A percentile compares a stretch with the other conserved stretches of the same genome.
These are phyloP conservation scores for Candida sojae DNA, from an alignment of 1,139 yeast genomes.

Conservation along the genomic window DNA sequence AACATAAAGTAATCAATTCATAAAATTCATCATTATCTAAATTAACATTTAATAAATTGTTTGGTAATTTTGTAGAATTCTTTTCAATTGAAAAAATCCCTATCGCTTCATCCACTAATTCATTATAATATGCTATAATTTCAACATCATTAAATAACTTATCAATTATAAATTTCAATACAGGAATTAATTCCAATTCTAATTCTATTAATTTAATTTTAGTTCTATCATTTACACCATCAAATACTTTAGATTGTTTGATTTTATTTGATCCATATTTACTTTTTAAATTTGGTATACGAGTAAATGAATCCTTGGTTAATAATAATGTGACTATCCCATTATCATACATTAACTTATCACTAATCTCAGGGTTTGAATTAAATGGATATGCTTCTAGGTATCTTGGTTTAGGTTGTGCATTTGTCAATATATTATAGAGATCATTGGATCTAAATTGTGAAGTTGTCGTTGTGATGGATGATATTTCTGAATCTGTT, in stretches of 20 bases:
- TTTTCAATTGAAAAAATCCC: not conserved
- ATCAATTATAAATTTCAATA: constrained; percentile 10
- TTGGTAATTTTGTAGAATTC: not conserved
- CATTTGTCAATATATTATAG: not conserved
- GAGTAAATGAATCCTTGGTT: not conserved
- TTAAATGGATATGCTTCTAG: not conserved
- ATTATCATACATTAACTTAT: not conserved
- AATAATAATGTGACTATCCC: not conserved
- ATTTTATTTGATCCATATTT: not conserved
- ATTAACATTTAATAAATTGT: not conserved
- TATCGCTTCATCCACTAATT: not conserved
- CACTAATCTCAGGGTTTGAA: not conserved
- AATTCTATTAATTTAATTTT: not conserved
- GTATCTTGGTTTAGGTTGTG: not conserved
- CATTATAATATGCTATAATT: not conserved
- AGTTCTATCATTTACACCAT: not conserved
- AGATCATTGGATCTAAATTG: not conserved
- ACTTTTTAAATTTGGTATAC: constrained; percentile 1
- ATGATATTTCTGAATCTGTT: not conserved
- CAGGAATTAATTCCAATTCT: not conserved
- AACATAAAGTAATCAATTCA: constrained; percentile 8
- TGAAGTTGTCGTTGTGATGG: not conserved
- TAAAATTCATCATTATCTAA: constrained; percentile 7
- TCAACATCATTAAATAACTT: not conserved
- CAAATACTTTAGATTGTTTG: not conserved